A percentile compares a stretch with the other conserved stretches of the same genome.
These are phyloP conservation scores for Diutina ranongensis DNA, from an alignment of 1,139 yeast genomes.

Conservation along the genomic window DNA sequence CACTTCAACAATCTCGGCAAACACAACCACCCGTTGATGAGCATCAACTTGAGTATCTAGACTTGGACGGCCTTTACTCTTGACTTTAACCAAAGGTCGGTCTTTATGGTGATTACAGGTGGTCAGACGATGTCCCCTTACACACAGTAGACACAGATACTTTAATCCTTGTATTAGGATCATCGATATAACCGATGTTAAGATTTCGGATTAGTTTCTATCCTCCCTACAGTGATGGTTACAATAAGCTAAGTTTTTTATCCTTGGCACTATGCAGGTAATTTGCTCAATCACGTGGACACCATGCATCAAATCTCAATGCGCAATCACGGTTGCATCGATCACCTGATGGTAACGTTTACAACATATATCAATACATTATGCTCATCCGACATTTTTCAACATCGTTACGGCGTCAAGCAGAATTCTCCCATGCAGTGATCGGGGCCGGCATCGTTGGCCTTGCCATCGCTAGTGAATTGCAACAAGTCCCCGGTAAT, in stretches of 20 bases:
- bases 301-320: background rate
- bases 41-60: slow-evolving; percentile 28
- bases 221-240: too few relatives aligned
- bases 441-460: slow-evolving; percentile 91
- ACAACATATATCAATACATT: background rate
- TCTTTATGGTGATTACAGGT: slow-evolving; percentile 65
- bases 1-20: slow-evolving; percentile 35
- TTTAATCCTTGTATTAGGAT: slow-evolving; percentile 75
- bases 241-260: too few relatives aligned
- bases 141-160: slow-evolving; percentile 85
- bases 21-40: slow-evolving; percentile 45
- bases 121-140: slow-evolving; percentile 86
- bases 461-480: slow-evolving; percentile 64
- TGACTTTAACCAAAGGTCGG: slow-evolving; percentile 74
- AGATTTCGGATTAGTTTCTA: too few relatives aligned
- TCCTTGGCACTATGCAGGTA: background rate
- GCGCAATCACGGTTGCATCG: too few relatives aligned
- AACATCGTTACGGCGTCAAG: background rate
- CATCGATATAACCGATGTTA: slow-evolving; percentile 45
- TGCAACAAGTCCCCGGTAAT: slow-evolving; percentile 33
- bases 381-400: background rate
- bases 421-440: slow-evolving; percentile 68
- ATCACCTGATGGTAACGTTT: too few relatives aligned
- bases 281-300: background rate
- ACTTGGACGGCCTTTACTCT: slow-evolving; percentile 77